Evolutionary conservation across 2,329 filamentous ascomycete species (phyloP), one percentile per base, ranked within the genome.

Genomic region (Apiospora saccharicola): DNA sequence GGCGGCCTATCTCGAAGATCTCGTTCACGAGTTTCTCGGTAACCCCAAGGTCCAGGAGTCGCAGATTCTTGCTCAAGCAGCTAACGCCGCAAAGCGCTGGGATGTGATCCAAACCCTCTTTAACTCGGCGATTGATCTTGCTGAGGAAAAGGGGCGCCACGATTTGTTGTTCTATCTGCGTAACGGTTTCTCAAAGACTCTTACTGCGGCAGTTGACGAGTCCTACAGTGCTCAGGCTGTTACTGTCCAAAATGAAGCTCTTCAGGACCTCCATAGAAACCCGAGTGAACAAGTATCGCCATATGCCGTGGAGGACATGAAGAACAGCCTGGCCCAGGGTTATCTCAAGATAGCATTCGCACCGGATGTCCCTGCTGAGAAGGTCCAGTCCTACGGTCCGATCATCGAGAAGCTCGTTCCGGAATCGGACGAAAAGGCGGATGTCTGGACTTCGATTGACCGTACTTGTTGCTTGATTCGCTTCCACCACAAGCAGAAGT

Each of bases 1-100:
- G 79, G 74, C 73, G 10, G 75, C 76, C 6, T 80, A 75, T 46
- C 78, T 79, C 43, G 79, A 80, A 68, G 79, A 80, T 67, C 75
- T 80, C 1, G 76, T 79, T 44, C 76, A 79, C 53, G 74, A 78
- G 22, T 79, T 80, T 72, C 73, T 80, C 10, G 37, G 74, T n/a
- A 47, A 74, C 46, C 34, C 78, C 4, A 67, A 75, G 30, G 74
- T 73, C 12, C 71, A 74, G 2, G 74, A 76, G 6, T 70, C 73
- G 0, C 74, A 79, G 67, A 74, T 77, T 30, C 74, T 80, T 12
- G 77, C 78, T 8, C 53, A 69, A 46, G 79, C 77, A 14, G 79
- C 79, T 1, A 76, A 80, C 37, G 74, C 73, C 12, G 77, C 76
- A 2, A 51, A 72, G 12, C 73, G 75, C 41, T 80, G 79, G 79